These are phyloP conservation scores for Oenanthe sinensis DNA, from an alignment of 129 eudicot genomes.

Conservation along the genomic window DNA sequence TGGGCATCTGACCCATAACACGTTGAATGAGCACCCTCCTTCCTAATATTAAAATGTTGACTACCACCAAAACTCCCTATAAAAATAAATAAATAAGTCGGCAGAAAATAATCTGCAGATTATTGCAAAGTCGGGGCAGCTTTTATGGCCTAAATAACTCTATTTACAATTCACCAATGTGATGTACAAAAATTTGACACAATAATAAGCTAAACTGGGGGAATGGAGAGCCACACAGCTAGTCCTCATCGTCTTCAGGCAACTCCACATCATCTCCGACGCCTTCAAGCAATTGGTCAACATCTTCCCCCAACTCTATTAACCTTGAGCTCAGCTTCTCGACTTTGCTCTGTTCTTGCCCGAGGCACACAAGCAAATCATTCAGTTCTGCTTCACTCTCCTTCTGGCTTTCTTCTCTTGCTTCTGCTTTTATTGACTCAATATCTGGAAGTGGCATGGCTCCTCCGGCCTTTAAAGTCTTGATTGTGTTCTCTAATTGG, in stretches of 20 bases:
- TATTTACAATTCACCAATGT: not conserved
- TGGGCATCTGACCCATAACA: no score
- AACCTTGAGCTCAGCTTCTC: conserved; percentile 64
- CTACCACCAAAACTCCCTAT: no score
- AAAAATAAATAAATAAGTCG: no score
- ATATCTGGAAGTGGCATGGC: conserved; percentile 32
- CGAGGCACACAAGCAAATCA: conserved; percentile 85
- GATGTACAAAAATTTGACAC: not conserved
- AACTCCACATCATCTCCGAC: conserved; percentile 58
- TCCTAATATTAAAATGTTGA: no score
- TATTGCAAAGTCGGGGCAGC: no score
- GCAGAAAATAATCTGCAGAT: no score
- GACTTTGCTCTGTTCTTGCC: conserved; percentile 92
- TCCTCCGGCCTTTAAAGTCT: conserved; percentile 40
- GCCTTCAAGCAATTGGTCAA: conserved; percentile 80
- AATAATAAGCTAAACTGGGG: not conserved
- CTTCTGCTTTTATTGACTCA: conserved; percentile 65
- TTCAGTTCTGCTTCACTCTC: conserved; percentile 84
- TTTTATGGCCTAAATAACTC: no score
- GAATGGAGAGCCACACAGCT: not conserved
- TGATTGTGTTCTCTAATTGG: conserved; percentile 58
- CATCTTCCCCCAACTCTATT: conserved; percentile 75
- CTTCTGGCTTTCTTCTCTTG: conserved; percentile 78
- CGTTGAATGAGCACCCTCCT: no score
- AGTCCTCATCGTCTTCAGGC: conserved; percentile 46